Conservation (phyloP, 1,139 yeast species). For the Candida mesenterica region DNA sequence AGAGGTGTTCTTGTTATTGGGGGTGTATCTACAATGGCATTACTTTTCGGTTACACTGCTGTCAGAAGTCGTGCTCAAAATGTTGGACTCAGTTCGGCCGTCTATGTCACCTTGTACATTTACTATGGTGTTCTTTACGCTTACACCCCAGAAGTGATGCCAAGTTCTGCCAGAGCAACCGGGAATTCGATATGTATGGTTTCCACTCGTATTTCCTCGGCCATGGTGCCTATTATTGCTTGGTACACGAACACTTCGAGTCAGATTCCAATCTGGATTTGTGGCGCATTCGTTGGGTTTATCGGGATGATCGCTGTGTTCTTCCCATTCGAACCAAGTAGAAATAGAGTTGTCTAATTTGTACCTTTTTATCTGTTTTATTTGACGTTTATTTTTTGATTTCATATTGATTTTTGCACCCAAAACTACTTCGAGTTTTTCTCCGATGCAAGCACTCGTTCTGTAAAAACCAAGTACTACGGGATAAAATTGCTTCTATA, state of each 20-base stretch:
- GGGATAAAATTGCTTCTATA: too few species aligned
- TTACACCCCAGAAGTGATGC: slow-evolving; percentile 16
- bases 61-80: slow-evolving; percentile 11
- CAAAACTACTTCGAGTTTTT: too few species aligned
- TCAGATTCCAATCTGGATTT: slow-evolving; percentile 14
- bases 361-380: too few species aligned
- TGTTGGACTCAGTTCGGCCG: slow-evolving; percentile 12
- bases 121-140: slow-evolving; percentile 15
- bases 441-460: too few species aligned
- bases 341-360: slow-evolving; percentile 12
- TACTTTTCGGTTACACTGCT: slow-evolving; percentile 14
- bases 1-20: slow-evolving; percentile 14
- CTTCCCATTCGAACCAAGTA: slow-evolving; percentile 16
- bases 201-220: slow-evolving; percentile 10
- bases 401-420: too few species aligned
- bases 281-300: slow-evolving; percentile 15
- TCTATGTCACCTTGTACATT: slow-evolving; percentile 13
- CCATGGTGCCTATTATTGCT: slow-evolving; percentile 13
- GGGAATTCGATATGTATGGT: slow-evolving; percentile 13
- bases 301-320: slow-evolving; percentile 12
- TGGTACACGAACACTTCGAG: slow-evolving; percentile 12
- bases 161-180: slow-evolving; percentile 14
- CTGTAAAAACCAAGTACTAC: too few species aligned
- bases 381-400: too few species aligned
- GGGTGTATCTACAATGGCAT: slow-evolving; percentile 15